Conservation (phyloP, 2,329 filamentous ascomycete species). For the Phyllachora maydis region DNA sequence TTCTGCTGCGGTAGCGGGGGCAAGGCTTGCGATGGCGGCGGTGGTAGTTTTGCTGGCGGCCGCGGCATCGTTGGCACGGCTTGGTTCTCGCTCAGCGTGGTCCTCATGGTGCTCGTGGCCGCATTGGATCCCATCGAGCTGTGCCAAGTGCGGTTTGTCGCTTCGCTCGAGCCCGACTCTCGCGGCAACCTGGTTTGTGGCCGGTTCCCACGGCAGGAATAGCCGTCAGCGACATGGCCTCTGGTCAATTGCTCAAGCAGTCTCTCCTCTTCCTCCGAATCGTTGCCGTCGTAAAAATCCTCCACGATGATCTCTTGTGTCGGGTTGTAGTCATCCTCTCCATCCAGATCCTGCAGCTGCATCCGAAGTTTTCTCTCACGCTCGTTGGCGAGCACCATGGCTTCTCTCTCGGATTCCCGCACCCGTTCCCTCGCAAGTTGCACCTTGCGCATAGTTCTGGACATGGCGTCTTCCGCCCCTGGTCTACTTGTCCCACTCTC, state of each 20-base stretch:
- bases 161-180: slow-evolving; percentile 63
- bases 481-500: slow-evolving; percentile 8
- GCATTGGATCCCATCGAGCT: slow-evolving; percentile 58
- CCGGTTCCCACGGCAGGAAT: slow-evolving; percentile 49
- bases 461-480: slow-evolving; percentile 21
- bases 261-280: slow-evolving; percentile 53
- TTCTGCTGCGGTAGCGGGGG: slow-evolving; percentile 20
- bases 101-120: slow-evolving; percentile 44
- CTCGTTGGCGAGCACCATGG: slow-evolving; percentile 37
- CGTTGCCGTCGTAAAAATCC: slow-evolving; percentile 41
- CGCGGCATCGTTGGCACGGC: slow-evolving; percentile 9
- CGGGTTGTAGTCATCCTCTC: slow-evolving; percentile 16
- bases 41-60: slow-evolving; percentile 12
- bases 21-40: slow-evolving; percentile 26
- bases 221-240: slow-evolving; percentile 66
- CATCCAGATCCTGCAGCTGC: slow-evolving; percentile 18
- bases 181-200: slow-evolving; percentile 48
- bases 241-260: slow-evolving; percentile 75
- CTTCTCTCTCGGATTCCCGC: slow-evolving; percentile 52
- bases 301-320: slow-evolving; percentile 16
- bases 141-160: slow-evolving; percentile 63
- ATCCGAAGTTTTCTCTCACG: slow-evolving; percentile 29
- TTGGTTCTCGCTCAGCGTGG: slow-evolving; percentile 47
- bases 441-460: slow-evolving; percentile 41
- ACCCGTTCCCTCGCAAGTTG: slow-evolving; percentile 60